A percentile compares a stretch with the other conserved stretches of the same genome.
Conservation (phyloP, 345 rosid genomes). For the Salix dunnii region DNA sequence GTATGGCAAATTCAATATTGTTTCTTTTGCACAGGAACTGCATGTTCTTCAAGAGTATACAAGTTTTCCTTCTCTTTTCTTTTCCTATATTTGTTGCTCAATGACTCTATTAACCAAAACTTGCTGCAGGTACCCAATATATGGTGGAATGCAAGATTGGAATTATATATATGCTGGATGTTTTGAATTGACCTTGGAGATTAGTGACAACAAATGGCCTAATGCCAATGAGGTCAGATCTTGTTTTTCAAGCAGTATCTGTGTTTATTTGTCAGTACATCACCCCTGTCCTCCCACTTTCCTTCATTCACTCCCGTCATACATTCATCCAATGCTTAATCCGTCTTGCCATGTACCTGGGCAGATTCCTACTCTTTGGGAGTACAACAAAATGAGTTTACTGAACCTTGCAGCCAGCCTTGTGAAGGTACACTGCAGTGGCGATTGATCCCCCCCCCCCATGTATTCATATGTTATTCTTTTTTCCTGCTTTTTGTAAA, state of each 20-base stretch:
- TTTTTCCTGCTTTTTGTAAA: background rate
- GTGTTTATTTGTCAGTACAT: background rate
- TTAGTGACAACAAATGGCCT: slow-evolving; percentile 96
- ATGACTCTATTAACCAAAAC: slow-evolving; percentile 18
- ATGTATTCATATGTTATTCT: background rate
- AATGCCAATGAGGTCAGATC: slow-evolving; percentile 65
- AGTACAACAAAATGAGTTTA: slow-evolving; percentile 84
- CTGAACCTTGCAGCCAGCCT: slow-evolving; percentile 80
- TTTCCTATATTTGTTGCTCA: background rate
- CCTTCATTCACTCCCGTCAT: background rate
- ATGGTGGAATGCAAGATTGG: slow-evolving; percentile 99
- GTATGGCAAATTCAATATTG: slow-evolving; percentile 31
- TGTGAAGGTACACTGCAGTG: slow-evolving; percentile 51
- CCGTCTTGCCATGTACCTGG: slow-evolving; percentile 9
- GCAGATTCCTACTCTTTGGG: slow-evolving; percentile 88
- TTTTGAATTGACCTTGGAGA: slow-evolving; percentile 93
- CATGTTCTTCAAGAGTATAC: background rate
- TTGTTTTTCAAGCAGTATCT: background rate
- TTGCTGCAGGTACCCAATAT: slow-evolving; percentile 81
- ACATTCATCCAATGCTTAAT: slow-evolving; percentile 15
- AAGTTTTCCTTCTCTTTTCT: background rate
- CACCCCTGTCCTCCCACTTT: background rate
- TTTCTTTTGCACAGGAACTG: background rate
- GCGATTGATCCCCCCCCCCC: background rate
- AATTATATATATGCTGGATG: slow-evolving; percentile 93